Evolutionary conservation across 2,329 filamentous ascomycete species (phyloP).

Genomic region (Hypomyces rosellus): DNA sequence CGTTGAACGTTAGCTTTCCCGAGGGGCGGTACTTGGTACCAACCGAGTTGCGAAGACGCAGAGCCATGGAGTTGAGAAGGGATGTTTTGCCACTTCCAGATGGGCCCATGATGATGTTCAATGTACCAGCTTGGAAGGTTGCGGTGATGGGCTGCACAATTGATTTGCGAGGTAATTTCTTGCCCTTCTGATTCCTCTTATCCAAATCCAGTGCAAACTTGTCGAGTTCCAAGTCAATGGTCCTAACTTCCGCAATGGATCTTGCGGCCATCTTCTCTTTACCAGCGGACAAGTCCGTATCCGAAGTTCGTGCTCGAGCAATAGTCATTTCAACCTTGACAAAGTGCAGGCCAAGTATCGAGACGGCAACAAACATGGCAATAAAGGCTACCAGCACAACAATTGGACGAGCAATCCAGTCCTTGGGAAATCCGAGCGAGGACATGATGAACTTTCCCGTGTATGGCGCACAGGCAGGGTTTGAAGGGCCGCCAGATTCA

Average conservation of each 20-base stretch:
- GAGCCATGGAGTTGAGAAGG: conserved; percentile 65
- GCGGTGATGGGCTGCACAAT: conserved; percentile 64
- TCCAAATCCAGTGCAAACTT: conserved; percentile 58
- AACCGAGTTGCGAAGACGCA: conserved; percentile 55
- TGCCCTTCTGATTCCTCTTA: conserved; percentile 49
- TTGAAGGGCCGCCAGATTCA: conserved; percentile 49
- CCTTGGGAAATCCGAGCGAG: conserved; percentile 58
- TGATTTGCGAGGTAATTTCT: conserved; percentile 44
- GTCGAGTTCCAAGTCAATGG: conserved; percentile 59
- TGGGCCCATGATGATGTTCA: conserved; percentile 77
- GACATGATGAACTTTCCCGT: conserved; percentile 64
- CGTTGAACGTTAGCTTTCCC: conserved; percentile 65
- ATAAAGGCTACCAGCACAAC: conserved; percentile 56
- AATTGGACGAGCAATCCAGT: conserved; percentile 64
- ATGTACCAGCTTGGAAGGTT: conserved; percentile 58
- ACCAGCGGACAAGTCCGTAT: conserved; percentile 59
- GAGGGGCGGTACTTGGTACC: conserved; percentile 55
- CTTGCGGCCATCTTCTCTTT: conserved; percentile 61
- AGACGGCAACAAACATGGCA: conserved; percentile 54
- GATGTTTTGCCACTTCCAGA: conserved; percentile 74
- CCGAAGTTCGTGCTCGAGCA: conserved; percentile 52
- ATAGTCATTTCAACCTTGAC: conserved; percentile 64
- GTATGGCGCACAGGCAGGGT: conserved; percentile 62
- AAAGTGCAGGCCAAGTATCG: conserved; percentile 57
- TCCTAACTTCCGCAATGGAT: conserved; percentile 46